Percentiles rank a stretch among this genome's conserved stretches.
Conservation (phyloP, 2,329 filamentous ascomycete genomes). For the Rosellinia necatrix region DNA sequence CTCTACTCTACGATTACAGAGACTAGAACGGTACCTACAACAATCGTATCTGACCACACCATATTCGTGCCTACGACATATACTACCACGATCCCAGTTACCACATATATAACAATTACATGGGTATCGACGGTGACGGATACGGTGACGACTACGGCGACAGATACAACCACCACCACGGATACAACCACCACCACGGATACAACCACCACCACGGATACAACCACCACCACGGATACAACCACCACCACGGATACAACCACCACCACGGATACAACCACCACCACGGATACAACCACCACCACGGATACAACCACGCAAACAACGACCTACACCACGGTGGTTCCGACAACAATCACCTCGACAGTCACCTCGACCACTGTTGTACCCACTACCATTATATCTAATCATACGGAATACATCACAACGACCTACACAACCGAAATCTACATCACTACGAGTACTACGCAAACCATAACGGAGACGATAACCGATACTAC, state of each 20-base stretch:
- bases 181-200: slow-evolving; percentile 5
- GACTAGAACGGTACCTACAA: slow-evolving; percentile 5
- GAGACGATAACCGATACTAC: slow-evolving; percentile 23
- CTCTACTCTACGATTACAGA: background rate
- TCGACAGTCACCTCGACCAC: slow-evolving; percentile 30
- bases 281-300: slow-evolving; percentile 15
- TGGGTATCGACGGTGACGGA: slow-evolving; percentile 14
- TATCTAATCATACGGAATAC: slow-evolving; percentile 29
- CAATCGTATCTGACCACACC: slow-evolving; percentile 14
- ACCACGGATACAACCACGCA: slow-evolving; percentile 6
- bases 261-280: slow-evolving; percentile 8
- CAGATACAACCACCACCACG: slow-evolving; percentile 12
- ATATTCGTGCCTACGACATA: background rate
- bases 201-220: slow-evolving; percentile 15
- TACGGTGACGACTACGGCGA: slow-evolving; percentile 1
- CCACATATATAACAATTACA: background rate
- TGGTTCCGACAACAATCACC: slow-evolving; percentile 32
- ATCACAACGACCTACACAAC: slow-evolving; percentile 33
- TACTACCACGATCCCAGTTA: slow-evolving; percentile 21
- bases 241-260: slow-evolving; percentile 14
- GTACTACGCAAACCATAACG: slow-evolving; percentile 21
- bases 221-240: slow-evolving; percentile 12
- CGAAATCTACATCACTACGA: slow-evolving; percentile 28
- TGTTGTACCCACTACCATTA: slow-evolving; percentile 32
- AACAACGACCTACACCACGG: slow-evolving; percentile 32